Evolutionary conservation across 2,329 filamentous ascomycete genomes (phyloP).

Genomic region (Penicillium aurantiogriseum): DNA sequence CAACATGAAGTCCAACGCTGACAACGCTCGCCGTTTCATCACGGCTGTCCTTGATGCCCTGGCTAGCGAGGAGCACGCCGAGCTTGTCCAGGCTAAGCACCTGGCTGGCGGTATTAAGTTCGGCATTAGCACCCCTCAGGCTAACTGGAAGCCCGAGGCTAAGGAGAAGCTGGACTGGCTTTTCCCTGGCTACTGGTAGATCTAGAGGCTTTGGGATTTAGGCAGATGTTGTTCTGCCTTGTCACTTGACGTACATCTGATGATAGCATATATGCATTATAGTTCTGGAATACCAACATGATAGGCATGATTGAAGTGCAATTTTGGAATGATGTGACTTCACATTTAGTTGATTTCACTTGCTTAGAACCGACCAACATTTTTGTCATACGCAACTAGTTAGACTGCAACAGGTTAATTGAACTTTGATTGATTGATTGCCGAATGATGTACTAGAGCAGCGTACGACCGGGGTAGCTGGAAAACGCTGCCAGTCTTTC

Average conservation of each 20-base stretch:
- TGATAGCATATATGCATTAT: conserved; percentile 6
- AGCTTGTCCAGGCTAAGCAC: conserved; percentile 77
- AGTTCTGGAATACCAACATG: conserved; percentile 1
- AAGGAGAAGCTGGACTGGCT: conserved; percentile 79
- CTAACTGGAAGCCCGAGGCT: conserved; percentile 70
- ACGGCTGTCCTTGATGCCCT: conserved; percentile 85
- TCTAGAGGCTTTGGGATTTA: background rate
- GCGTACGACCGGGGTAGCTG: no score
- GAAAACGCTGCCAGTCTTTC: no score
- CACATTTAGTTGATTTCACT: background rate
- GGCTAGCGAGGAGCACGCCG: conserved; percentile 70
- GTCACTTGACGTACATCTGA: background rate
- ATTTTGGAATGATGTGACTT: background rate
- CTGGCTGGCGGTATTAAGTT: conserved; percentile 73
- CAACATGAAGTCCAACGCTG: conserved; percentile 89
- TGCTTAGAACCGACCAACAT: background rate
- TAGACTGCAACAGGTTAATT: no score
- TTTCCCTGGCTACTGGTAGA: conserved; percentile 73
- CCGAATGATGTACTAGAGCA: no score
- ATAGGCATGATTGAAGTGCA: background rate
- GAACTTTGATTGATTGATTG: no score
- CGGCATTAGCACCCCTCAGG: conserved; percentile 79
- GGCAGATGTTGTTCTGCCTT: background rate
- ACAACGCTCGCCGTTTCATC: conserved; percentile 82
- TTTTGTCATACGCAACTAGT: background rate